phyloP scores from a whole-genome alignment of 805 yeast species.

The Candida ipomoeae region DNA sequence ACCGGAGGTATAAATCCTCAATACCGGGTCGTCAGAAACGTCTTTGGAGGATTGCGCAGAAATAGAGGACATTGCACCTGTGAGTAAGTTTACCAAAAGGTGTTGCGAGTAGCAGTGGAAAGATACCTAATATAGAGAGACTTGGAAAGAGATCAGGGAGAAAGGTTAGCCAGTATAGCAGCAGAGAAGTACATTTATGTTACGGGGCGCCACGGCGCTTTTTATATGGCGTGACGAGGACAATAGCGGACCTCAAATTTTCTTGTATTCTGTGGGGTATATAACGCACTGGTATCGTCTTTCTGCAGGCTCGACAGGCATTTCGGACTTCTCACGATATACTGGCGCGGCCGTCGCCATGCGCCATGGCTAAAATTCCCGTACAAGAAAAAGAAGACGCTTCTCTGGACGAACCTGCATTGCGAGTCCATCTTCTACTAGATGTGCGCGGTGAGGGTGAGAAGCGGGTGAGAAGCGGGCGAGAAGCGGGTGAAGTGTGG shows the following conservation, averaged over 20 bases:
- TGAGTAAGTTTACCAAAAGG: neutral
- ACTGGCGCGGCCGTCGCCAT: neutral
- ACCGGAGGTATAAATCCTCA: constrained; percentile 30
- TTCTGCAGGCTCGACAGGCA: constrained; percentile 1
- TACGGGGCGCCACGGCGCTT: neutral
- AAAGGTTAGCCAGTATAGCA: neutral
- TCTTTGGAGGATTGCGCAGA: constrained; percentile 12
- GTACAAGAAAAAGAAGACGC: neutral
- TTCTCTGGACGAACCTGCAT: neutral
- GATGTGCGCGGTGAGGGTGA: neutral
- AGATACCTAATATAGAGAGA: neutral
- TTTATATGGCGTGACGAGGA: neutral
- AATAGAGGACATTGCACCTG: constrained; percentile 10
- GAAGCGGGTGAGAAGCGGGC: neutral
- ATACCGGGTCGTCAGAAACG: constrained; percentile 9
- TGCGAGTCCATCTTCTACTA: neutral
- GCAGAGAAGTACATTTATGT: neutral
- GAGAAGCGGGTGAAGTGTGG: neutral
- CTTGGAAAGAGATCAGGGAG: neutral
- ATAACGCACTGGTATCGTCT: neutral
- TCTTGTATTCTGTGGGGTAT: constrained; percentile 4
- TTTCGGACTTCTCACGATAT: neutral
- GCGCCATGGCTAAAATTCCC: neutral
- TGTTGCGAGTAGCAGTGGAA: neutral
- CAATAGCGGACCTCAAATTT: constrained; percentile 1